Base-by-base conservation (phyloP, 2,329 filamentous ascomycete genomes). In the Penicillium sp. region DNA sequence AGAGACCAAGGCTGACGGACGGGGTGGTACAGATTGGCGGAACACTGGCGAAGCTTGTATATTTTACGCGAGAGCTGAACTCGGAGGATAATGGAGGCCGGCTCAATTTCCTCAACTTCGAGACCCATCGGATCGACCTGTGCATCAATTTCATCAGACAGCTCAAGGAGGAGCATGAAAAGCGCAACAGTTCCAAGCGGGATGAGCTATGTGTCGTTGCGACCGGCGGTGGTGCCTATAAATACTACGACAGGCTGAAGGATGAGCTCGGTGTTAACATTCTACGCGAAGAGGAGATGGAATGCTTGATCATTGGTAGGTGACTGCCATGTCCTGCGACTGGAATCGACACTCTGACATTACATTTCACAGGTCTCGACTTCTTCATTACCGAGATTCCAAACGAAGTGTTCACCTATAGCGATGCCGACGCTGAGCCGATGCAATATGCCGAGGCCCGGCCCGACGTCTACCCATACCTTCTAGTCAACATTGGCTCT, bases 331-430 rank as follows among this genome's bases (percentile, higher is more conserved):
- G 31, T n/a, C 41, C n/a, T 34, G 7, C 13, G 38, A 24, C 53
- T 13, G 38, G 6, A 21, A 9, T 9, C 11, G 13, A n/a, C 16
- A 34, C 36, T 42, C 36, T 42, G 24, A 42, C 36, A 22, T 1
- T 22, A 27, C n/a, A 48, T 13, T 27, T 11, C 27, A 31, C 64
- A 91, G 92, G 93, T 11, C 86, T 99, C 41, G 94, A 99, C 72
- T 99, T 97, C 78, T 97, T 99, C 80, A 97, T 97, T 69, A 96
- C 91, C 61, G 92, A 97, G 72, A 97, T 99, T 55, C 94, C 94
- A 18, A 86, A 89, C 63, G 94, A 99, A 75, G 93, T 99, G 50
- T 99, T 99, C 69, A 97, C 92, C 18, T 97, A 97, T 75, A 92
- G 89, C 70, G 93, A 96, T 72, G 83, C 84, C 39, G 87, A 93